Base-by-base conservation (phyloP, 2,329 filamentous ascomycete species). In the Cytospora paraplurivora region DNA sequence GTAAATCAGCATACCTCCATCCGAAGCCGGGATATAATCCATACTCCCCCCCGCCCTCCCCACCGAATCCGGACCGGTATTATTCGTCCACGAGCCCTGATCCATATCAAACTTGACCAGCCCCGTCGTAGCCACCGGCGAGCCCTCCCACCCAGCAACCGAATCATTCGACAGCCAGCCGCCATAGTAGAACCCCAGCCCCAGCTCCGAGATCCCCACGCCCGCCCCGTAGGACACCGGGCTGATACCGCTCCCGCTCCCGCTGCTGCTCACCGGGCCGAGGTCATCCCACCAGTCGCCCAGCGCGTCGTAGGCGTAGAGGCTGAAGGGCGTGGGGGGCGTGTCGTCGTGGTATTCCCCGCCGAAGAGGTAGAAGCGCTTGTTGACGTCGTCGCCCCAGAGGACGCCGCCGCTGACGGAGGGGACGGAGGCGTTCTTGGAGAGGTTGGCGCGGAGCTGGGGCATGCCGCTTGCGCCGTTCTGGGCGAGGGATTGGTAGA, bases 381-480 rank as follows among this genome's bases (percentile, higher is more conserved):
- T 87, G 74, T 89, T 89, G 47, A 85, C 77, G 33, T 81, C 76
- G 70, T 89, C 87, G 8, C 80, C 76, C 86, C 86, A 89, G 13
- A 88, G 74, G 3, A 81, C 71, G 34, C 78, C 79, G 38, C 79
- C 79, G 74, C 65, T 76, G 75, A 74, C 71, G 37, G 66, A 67
- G 0, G 86, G 86, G n/a, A 88, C 77, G 3, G 80, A 79, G 17
- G 75, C 75, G 64, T 86, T 85, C 71, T 88, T 89, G 44, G 81
- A 82, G 10, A 88, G 76, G 62, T 87, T 85, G 44, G 81, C 79
- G 62, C 84, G 78, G 35, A 87, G 77, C 50, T 78, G 76, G 3
- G 86, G 86, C 77, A 80, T 80, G 33, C 74, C 75, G 19, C 81
- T 78, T 3, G 72, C 72, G 52, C 75, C 68, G 19, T 76, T 76